Evolutionary conservation across 2,329 filamentous ascomycete genomes (phyloP).

Genomic region (Colletotrichum sp.): DNA sequence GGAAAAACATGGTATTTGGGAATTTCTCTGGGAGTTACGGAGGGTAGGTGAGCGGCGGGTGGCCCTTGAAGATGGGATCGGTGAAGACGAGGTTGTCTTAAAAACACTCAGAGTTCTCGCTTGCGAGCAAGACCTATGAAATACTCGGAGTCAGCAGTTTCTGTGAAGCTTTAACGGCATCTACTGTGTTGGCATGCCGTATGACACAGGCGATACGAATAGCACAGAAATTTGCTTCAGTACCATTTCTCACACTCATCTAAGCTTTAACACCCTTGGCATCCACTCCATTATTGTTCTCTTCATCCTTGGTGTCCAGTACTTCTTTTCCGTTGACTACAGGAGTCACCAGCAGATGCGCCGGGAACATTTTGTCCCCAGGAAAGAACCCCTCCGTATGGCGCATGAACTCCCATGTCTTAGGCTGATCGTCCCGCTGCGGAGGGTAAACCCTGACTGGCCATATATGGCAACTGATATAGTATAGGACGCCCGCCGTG

Average conservation of each 20-base stretch:
- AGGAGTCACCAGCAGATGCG: background rate
- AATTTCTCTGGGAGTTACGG: accelerated
- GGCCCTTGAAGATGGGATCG: too few species aligned
- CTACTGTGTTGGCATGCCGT: accelerated
- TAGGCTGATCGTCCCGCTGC: background rate
- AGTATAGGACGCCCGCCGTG: background rate
- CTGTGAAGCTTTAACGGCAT: too few species aligned
- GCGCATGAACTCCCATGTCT: background rate
- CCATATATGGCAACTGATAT: background rate
- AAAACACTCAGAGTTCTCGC: accelerated
- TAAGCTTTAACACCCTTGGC: background rate
- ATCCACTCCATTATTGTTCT: background rate
- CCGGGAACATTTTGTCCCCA: background rate
- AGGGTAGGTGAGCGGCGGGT: too few species aligned
- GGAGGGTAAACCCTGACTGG: background rate
- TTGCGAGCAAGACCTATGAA: too few species aligned
- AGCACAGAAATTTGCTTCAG: background rate
- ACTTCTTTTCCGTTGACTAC: background rate
- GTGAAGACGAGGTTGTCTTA: too few species aligned
- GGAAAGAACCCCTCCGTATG: background rate
- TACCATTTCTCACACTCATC: background rate
- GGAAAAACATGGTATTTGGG: accelerated
- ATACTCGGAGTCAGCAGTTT: too few species aligned
- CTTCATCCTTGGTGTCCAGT: background rate
- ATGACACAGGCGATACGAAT: background rate